Conservation (phyloP, 2,329 filamentous ascomycete species). For the Metarhizium brunneum region DNA sequence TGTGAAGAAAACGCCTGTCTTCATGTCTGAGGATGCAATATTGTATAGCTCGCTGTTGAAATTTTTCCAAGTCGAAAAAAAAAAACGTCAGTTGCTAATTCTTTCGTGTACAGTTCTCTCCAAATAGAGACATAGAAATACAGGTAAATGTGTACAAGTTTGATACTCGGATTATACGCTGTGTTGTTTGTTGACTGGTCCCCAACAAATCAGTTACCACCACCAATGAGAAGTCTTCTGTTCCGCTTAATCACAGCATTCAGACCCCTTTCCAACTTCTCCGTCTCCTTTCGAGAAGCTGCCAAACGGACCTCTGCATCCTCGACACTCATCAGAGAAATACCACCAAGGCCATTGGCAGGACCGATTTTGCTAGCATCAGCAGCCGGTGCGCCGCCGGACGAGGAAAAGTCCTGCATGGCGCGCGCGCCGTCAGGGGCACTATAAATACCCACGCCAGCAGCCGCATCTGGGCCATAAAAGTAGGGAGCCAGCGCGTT, state of each 20-base stretch:
- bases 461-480: slow-evolving; percentile 36
- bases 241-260: slow-evolving; percentile 53
- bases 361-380: slow-evolving; percentile 20
- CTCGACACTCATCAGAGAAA: slow-evolving; percentile 50
- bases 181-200: neutral
- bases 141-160: no score
- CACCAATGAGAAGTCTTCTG: slow-evolving; percentile 38
- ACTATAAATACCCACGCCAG: slow-evolving; percentile 35
- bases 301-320: slow-evolving; percentile 50
- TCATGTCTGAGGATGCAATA: neutral
- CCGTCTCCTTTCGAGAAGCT: slow-evolving; percentile 48
- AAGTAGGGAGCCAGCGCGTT: slow-evolving; percentile 49
- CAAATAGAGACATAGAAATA: no score
- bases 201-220: slow-evolving; percentile 11
- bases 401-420: slow-evolving; percentile 25
- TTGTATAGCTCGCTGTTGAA: neutral
- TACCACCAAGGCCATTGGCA: slow-evolving; percentile 27
- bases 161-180: neutral
- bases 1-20: neutral
- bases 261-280: slow-evolving; percentile 52
- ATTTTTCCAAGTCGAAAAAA: neutral
- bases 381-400: slow-evolving; percentile 11
- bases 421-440: slow-evolving; percentile 25
- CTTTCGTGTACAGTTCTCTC: neutral
- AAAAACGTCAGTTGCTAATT: neutral